Conservation (phyloP, 2,329 filamentous ascomycete species). For the Fusarium irregulare region DNA sequence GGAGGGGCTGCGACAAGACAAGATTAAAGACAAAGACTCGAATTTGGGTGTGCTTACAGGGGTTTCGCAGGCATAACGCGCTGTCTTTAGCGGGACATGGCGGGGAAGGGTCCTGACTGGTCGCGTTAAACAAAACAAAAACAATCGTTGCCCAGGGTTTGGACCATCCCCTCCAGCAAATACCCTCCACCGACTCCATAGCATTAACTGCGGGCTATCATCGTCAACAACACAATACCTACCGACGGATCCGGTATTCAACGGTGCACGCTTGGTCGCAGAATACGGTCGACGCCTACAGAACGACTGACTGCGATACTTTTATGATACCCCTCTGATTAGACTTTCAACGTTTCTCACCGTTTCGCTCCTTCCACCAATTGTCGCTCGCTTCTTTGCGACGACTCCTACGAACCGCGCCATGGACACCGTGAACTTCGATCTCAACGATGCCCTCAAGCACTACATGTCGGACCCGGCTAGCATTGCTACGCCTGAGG, state of each 20-base stretch:
- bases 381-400: conserved; percentile 30
- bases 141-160: conserved; percentile 46
- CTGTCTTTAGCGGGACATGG: conserved; percentile 43
- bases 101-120: conserved; percentile 39
- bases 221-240: conserved; percentile 31
- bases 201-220: conserved; percentile 21
- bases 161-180: conserved; percentile 30
- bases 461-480: conserved; percentile 94
- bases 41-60: conserved; percentile 37
- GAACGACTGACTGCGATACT: conserved; percentile 7
- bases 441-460: conserved; percentile 97
- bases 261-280: conserved; percentile 22
- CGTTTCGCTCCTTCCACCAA: conserved; percentile 19
- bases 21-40: conserved; percentile 14
- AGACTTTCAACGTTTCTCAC: conserved; percentile 1
- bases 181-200: conserved; percentile 28
- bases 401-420: conserved; percentile 42
- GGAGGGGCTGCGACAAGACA: conserved; percentile 39
- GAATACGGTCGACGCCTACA: conserved; percentile 9
- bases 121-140: conserved; percentile 52
- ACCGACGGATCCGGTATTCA: conserved; percentile 32
- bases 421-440: conserved; percentile 86
- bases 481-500: conserved; percentile 85
- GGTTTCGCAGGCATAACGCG: conserved; percentile 35
- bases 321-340: conserved; percentile 34